Conservation (phyloP, 257 asterid genomes). For the Solanum tacnaense region DNA sequence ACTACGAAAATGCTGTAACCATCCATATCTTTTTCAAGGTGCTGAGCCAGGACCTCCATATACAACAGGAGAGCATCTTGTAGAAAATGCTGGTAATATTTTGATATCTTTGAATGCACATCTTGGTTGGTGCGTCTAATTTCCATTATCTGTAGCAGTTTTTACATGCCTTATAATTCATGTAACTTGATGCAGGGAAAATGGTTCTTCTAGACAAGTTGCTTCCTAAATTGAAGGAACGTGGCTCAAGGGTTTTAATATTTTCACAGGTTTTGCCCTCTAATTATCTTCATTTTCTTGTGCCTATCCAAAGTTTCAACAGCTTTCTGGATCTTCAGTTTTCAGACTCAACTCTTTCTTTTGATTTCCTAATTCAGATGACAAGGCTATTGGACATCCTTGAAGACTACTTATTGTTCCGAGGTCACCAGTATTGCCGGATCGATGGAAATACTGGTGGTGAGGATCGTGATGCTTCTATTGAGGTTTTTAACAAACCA, state of each 20-base stretch:
- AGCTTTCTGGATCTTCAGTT: background rate
- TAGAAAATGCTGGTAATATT: conserved; percentile 83
- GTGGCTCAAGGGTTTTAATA: conserved; percentile 94
- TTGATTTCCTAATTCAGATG: conserved; percentile 3
- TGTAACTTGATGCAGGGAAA: conserved; percentile 49
- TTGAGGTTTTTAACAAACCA: background rate
- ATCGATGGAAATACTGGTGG: conserved; percentile 85
- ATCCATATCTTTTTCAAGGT: conserved; percentile 97
- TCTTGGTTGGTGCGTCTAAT: background rate
- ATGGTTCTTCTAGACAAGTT: conserved; percentile 98
- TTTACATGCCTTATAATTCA: background rate
- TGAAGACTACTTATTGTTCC: conserved; percentile 55
- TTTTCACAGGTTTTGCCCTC: conserved; percentile 68
- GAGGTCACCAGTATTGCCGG: conserved; percentile 82
- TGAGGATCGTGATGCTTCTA: conserved; percentile 4
- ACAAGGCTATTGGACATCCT: conserved; percentile 7
- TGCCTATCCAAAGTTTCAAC: background rate
- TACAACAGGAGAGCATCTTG: conserved; percentile 5
- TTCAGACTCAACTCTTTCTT: background rate
- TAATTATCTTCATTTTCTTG: background rate
- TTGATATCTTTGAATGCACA: background rate
- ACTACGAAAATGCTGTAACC: conserved; percentile 93
- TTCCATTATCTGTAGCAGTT: background rate
- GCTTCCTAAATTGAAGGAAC: conserved; percentile 94
- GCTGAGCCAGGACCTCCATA: conserved; percentile 61